These are phyloP conservation scores for Ensete ventricosum DNA, from an alignment of 176 grass and related monocot species.

Conservation along the genomic window DNA sequence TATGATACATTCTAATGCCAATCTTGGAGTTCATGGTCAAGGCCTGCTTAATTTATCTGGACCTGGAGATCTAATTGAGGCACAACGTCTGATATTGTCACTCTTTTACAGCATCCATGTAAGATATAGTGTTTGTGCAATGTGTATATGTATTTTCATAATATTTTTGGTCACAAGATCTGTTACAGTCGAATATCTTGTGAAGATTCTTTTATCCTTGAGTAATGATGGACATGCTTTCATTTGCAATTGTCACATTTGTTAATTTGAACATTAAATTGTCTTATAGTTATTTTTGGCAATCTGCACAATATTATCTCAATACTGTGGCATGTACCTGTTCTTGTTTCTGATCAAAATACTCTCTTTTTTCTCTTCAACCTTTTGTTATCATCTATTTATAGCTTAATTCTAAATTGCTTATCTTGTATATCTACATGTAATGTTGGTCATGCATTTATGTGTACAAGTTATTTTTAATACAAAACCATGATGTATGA, in stretches of 20 bases:
- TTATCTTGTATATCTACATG: neutral
- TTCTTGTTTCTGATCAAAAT: neutral
- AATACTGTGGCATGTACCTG: too few relatives aligned
- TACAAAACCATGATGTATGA: neutral
- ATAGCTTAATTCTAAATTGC: neutral
- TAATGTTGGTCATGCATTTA: neutral
- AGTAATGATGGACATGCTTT: neutral
- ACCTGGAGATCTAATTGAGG: slow-evolving; percentile 79
- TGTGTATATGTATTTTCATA: neutral
- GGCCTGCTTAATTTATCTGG: slow-evolving; percentile 96
- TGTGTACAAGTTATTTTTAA: neutral
- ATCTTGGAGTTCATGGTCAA: slow-evolving; percentile 99
- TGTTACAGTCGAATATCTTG: neutral
- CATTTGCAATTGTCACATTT: neutral
- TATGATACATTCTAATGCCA: slow-evolving; percentile 94
- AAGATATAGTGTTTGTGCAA: slow-evolving; percentile 11
- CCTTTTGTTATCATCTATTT: neutral
- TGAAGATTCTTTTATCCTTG: neutral
- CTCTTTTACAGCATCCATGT: slow-evolving; percentile 98
- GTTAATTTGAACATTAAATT: neutral
- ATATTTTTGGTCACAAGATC: neutral
- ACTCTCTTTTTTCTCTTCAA: too few relatives aligned
- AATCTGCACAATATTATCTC: too few relatives aligned
- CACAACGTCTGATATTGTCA: slow-evolving; percentile 90
- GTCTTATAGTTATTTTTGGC: neutral